Evolutionary conservation across 139 green algal species (phyloP), one percentile per base, ranked within the genome.

Genomic region (Chlorokybus atmophyticus): DNA sequence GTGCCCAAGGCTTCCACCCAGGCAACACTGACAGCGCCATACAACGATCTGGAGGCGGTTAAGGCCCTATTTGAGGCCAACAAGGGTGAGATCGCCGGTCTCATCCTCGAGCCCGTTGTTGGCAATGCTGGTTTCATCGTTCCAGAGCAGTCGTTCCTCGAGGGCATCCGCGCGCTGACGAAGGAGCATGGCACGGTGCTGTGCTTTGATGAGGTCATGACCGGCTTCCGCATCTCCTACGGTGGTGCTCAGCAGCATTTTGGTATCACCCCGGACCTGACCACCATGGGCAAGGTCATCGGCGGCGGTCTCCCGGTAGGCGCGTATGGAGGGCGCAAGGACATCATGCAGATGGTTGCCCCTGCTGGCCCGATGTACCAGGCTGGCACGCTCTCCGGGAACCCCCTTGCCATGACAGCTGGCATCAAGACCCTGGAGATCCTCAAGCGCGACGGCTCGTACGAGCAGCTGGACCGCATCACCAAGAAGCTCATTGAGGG

Each of bases 241-340:
- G 66, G 70, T 3, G 58, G 71, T 26, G 71, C 71, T 30, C 64
- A 96, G 78, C 81, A 92, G 73, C 60, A 96, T 83, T 98, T 94
- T 62, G 84, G 84, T 64, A 78, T 99, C 54, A 97, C 78, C 5
- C 91, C 91, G 29, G 91, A 99, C 76, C 59, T 99, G 32, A 97
- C 92, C 60, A 97, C 90, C 62, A 91, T 99, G 82, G 91, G 91
- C 73, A 99, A 99, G 85, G 85, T 99, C 54, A 99, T 99, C 62
- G 91, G 59, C 23, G 91, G 91, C 49, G 91, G 91, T 31, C 68
- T 99, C 60, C 91, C 91, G 7, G 91, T 99, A 31, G 91, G 91
- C 57, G 91, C 91, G 0, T 99, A 98, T 59, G 91, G 92, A 19
- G 91, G 91, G 30, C 72, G 77, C 38, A 67, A 68, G 31, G 90